A percentile compares a stretch with the other conserved stretches of the same genome.
Evolutionary conservation across 345 rosid species (phyloP).

Genomic region (Rubroshorea leprosula): DNA sequence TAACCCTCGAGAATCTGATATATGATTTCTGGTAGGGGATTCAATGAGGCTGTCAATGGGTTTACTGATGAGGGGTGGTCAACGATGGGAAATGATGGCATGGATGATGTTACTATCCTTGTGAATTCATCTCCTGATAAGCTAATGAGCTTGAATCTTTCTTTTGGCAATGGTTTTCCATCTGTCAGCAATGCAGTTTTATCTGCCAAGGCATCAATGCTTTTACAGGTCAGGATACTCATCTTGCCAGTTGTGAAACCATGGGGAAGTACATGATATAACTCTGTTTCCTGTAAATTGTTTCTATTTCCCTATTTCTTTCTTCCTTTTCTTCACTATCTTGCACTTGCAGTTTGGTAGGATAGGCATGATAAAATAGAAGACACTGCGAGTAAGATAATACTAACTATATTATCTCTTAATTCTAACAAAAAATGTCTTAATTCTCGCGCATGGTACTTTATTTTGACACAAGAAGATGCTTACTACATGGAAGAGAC

Average conservation of each 20-base stretch:
- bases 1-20: slow-evolving; percentile 10
- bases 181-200: slow-evolving; percentile 75
- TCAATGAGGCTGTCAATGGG: slow-evolving; percentile 94
- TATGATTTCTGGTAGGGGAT: slow-evolving; percentile 53
- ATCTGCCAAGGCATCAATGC: slow-evolving; percentile 98
- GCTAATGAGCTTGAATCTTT: slow-evolving; percentile 82
- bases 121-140: slow-evolving; percentile 94
- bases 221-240: slow-evolving; percentile 63
- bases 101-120: slow-evolving; percentile 93
- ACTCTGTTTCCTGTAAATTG: too few species aligned
- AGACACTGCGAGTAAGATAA: too few species aligned
- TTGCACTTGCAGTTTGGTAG: too few species aligned
- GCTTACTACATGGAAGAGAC: too few species aligned
- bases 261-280: too few species aligned
- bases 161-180: slow-evolving; percentile 77
- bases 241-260: neutral
- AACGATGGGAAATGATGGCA: slow-evolving; percentile 76
- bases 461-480: too few species aligned
- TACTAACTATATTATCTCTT: too few species aligned
- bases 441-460: too few species aligned
- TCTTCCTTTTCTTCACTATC: too few species aligned
- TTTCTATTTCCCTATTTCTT: too few species aligned
- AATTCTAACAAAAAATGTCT: too few species aligned
- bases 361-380: too few species aligned
- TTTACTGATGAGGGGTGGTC: slow-evolving; percentile 99